Evolutionary conservation across 1,284 basidiomycete genomes (phyloP), one percentile per base, ranked within the genome.

Genomic region (Cystobasidiaceae sp.): DNA sequence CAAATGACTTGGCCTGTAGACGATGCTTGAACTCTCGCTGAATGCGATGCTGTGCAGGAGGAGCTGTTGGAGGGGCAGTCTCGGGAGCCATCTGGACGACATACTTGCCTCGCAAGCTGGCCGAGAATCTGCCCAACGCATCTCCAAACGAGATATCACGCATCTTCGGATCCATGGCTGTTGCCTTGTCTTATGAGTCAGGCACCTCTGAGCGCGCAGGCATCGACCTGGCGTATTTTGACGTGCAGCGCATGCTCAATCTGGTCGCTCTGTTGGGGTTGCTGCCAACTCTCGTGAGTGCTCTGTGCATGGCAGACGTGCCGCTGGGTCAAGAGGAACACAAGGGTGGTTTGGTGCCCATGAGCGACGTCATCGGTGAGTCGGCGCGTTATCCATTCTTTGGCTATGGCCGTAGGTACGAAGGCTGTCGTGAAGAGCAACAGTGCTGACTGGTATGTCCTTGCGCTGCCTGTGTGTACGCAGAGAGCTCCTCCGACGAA

Each of bases 1-100:
- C 19, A 25, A 28, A 28, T 19, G 13, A 28, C 48, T 17, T 23
- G 6, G 7, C 19, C 5, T 13, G 32, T 8, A n/a, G 32, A 7
- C 37, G 34, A 17, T 57, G 37, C 37, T 39, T 39, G 15, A 13
- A 23, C 28, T 23, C 13, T 39, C 37, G 37, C 37, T 39, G 11
- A 39, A 39, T 11, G 11, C 7, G 4, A 3, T 13, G 5, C 7
- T 4, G 7, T 15, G 11, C 57, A 60, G 57, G 66, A 25, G 74
- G 73, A 7, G 74, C 74, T 5, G 71, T 74, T 21, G 74, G 74
- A n/a, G 72, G 72, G 2, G 71, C 71, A 11, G 58, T 69, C 19
- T 71, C 74, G 5, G 74, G 74, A 3, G 69, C 70, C n/a, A 60
- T 75, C 9, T 75, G 74, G 74, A 72, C 71, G 21, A 71, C 74